These are phyloP conservation scores for Firmiana major DNA, from an alignment of 345 rosid genomes.

Conservation along the genomic window DNA sequence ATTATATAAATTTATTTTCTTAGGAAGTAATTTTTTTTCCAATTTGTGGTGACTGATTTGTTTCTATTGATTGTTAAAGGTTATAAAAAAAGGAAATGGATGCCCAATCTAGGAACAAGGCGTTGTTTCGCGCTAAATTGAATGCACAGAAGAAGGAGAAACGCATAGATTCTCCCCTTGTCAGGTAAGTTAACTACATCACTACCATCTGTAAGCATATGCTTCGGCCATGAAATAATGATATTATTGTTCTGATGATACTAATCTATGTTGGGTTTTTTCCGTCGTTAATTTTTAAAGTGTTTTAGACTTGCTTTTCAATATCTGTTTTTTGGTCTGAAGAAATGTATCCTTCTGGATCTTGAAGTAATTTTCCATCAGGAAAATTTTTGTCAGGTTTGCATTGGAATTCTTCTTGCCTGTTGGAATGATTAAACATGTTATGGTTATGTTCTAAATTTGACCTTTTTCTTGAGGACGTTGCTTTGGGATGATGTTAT, in stretches of 20 bases:
- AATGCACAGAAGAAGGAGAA: constrained; percentile 78
- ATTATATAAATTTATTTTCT: not conserved
- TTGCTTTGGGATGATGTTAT: not conserved
- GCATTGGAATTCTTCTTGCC: not conserved
- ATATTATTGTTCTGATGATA: not conserved
- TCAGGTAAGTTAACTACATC: constrained; percentile 39
- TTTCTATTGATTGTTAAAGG: not conserved
- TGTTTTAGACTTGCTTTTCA: not conserved
- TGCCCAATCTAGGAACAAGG: constrained; percentile 73
- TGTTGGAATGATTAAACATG: not conserved
- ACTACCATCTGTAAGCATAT: not conserved
- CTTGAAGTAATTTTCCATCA: not conserved
- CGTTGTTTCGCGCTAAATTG: constrained; percentile 76
- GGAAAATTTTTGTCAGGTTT: not conserved
- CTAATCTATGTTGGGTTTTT: not conserved
- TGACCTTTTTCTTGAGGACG: not conserved
- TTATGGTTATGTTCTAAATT: not conserved
- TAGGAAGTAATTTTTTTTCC: not conserved
- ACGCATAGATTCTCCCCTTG: constrained; percentile 86
- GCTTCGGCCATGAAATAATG: not conserved
- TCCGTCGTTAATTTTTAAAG: not conserved
- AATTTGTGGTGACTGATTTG: not conserved
- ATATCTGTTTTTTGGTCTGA: not conserved
- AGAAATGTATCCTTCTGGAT: not conserved
- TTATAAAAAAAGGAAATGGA: constrained; percentile 42